A percentile compares a stretch with the other conserved stretches of the same genome.
Evolutionary conservation across 2,329 filamentous ascomycete genomes (phyloP).

Genomic region (Pestalotiopsis sp.): DNA sequence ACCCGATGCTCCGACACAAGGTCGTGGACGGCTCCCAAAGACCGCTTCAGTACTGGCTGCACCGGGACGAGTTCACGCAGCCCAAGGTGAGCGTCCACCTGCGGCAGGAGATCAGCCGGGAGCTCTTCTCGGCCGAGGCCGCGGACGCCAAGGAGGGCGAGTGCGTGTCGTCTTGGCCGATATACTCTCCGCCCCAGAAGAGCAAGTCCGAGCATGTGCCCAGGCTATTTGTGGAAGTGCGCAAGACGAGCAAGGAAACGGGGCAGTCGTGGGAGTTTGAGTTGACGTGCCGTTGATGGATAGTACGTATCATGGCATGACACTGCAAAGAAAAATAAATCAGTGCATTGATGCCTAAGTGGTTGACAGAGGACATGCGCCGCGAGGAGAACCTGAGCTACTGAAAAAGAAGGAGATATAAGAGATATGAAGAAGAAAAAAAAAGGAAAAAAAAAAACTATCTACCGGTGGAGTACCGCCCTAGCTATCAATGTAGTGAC

Average conservation of each 20-base stretch:
- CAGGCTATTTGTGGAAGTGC: not conserved
- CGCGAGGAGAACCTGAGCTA: too few relatives aligned
- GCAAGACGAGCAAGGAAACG: not conserved
- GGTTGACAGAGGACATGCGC: too few relatives aligned
- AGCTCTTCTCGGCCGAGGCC: not conserved
- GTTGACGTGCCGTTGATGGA: not conserved
- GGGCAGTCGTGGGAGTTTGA: not conserved
- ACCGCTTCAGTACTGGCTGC: not conserved
- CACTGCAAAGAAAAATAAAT: not conserved
- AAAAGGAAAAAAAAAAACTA: too few relatives aligned
- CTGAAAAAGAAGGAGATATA: too few relatives aligned
- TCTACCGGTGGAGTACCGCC: too few relatives aligned
- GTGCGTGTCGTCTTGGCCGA: not conserved
- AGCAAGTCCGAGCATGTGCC: not conserved
- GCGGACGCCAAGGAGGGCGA: not conserved
- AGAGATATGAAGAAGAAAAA: too few relatives aligned
- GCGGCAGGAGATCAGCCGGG: not conserved
- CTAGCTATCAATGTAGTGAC: too few relatives aligned
- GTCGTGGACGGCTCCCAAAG: not conserved
- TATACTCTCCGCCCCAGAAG: not conserved
- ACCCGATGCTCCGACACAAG: not conserved
- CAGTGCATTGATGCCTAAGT: too few relatives aligned
- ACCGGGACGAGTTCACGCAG: not conserved
- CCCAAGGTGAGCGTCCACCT: not conserved
- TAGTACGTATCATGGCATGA: not conserved